Conservation (phyloP, 495 filamentous ascomycete genomes). For the Astrocystis sublimbata region DNA sequence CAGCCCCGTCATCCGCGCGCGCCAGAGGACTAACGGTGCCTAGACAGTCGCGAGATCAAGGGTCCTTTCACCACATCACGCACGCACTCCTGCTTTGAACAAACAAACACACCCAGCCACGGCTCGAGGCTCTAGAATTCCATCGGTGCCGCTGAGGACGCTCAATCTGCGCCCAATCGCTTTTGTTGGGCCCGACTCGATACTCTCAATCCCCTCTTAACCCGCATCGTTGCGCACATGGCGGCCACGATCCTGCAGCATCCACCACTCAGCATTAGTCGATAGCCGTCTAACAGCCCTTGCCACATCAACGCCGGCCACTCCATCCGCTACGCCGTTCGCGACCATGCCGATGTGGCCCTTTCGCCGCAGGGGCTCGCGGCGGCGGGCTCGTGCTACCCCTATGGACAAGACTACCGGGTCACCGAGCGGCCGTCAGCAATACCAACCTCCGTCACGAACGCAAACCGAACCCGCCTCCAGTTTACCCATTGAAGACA, state of each 20-base stretch:
- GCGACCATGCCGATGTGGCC: conserved; percentile 75
- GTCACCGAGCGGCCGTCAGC: conserved; percentile 26
- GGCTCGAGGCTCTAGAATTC: neutral
- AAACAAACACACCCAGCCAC: neutral
- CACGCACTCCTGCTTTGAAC: neutral
- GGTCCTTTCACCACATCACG: neutral
- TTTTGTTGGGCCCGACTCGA: conserved; percentile 1
- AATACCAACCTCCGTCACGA: conserved; percentile 31
- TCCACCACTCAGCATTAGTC: conserved; percentile 27
- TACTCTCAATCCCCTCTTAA: neutral
- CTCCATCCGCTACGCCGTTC: conserved; percentile 16
- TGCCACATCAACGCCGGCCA: conserved; percentile 11
- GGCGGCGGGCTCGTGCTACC: conserved; percentile 44
- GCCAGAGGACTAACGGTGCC: conserved; percentile 8
- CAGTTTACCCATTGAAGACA: conserved; percentile 22
- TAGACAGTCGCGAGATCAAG: neutral
- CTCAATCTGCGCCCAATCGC: neutral
- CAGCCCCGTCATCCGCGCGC: conserved; percentile 8
- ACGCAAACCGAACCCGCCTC: conserved; percentile 42
- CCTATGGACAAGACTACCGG: conserved; percentile 36
- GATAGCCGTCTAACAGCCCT: conserved; percentile 25
- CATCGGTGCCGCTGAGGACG: neutral
- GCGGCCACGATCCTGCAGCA: conserved; percentile 31
- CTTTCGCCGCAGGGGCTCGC: conserved; percentile 66
- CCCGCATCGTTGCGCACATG: conserved; percentile 30